Base-by-base conservation (phyloP, 805 yeast genomes). In the Metschnikowia continentalis region DNA sequence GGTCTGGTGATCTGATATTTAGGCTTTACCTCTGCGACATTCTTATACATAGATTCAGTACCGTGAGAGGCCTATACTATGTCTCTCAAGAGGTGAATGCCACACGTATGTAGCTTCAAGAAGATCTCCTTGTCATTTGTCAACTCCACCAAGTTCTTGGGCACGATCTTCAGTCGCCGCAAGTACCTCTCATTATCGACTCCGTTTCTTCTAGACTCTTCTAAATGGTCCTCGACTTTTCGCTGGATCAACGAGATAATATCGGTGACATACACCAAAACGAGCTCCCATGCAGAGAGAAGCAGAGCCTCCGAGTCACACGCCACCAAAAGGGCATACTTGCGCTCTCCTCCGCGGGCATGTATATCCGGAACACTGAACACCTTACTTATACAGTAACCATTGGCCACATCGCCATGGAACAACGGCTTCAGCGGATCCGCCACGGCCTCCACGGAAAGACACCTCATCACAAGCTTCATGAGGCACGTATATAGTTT, bases 281-380 rank as follows among this genome's bases (percentile, higher is more conserved):
- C 72, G 42, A 76, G 63, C 36, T 79, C 76, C 83, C 88, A 85
- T 54, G 79, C 75, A 32, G 71, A 65, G n/a, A 83, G 64, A 14
- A 86, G 62, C 14, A 68, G 74, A n/a, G 68, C 60, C 52, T 80
- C 88, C 19, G 75, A 68, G 57, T 83, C 86, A 10, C 79, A 69
- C 1, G 83, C 75, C 13, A 84, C 80, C 50, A 84, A 74, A 17
- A 84, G 63, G 0, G 85, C 74, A 57, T 84, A 86, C 47, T 86
- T 77, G 51, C 92, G 69, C 62, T 86, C 90, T 1, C 86, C 80
- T 1, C 92, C 92, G 50, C 92, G 71, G 0, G 92, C 90, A 44
- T 81, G 79, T 11, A 74, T 67, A 63, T 86, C 92, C 38, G 73
- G 71, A 32, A 85, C 64, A 61, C 84, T 84, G 69, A 86, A 84